These are phyloP conservation scores for Sarocladiaceae sp. DNA, from an alignment of 2,329 filamentous ascomycete genomes.

Conservation along the genomic window DNA sequence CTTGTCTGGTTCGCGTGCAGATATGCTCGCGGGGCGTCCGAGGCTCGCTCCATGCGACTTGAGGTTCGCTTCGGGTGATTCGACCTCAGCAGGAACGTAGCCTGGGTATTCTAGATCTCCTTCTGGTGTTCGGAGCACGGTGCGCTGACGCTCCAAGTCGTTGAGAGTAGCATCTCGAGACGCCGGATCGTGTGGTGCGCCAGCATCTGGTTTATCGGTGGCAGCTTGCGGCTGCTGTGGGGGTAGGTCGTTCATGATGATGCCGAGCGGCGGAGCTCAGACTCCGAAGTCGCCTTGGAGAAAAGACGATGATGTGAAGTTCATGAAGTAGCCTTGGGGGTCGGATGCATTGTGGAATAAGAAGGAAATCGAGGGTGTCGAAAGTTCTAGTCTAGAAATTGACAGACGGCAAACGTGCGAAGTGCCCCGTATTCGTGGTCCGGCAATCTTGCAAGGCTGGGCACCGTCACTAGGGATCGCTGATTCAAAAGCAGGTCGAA, in stretches of 20 bases:
- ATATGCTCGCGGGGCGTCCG: neutral
- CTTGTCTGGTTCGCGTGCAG: neutral
- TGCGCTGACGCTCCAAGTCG: neutral
- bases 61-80: neutral
- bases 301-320: neutral
- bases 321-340: neutral
- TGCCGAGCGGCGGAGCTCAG: neutral
- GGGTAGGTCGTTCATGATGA: neutral
- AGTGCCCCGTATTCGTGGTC: neutral
- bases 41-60: neutral
- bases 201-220: neutral
- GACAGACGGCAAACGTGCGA: neutral
- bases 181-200: neutral
- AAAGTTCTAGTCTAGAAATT: no score
- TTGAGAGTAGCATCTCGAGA: neutral
- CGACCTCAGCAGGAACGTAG: neutral
- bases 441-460: neutral
- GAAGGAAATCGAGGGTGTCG: no score
- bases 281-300: neutral
- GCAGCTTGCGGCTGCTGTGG: slow-evolving; percentile 1
- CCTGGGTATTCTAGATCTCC: slow-evolving; percentile 7
- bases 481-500: neutral
- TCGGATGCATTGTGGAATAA: neutral
- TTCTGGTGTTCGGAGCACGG: neutral
- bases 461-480: slow-evolving; percentile 2